These are phyloP conservation scores for Taphrina pruni DNA, from an alignment of 1,139 yeast species.

Conservation along the genomic window DNA sequence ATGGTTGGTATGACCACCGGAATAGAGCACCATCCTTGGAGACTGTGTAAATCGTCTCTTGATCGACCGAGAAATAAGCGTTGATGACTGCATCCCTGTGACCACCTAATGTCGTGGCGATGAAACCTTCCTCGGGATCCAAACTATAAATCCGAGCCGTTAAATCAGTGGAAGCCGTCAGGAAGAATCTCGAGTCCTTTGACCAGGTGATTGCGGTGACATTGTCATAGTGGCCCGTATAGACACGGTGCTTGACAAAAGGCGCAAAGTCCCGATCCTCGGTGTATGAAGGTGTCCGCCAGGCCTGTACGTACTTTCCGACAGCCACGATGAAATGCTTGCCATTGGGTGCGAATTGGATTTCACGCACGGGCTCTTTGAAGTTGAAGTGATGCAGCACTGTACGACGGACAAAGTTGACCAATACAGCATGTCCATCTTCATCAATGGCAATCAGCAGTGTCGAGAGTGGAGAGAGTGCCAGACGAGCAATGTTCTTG, in stretches of 20 bases:
- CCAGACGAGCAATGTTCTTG: slow-evolving; percentile 77
- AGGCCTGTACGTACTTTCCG: slow-evolving; percentile 83
- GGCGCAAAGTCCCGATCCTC: slow-evolving; percentile 89
- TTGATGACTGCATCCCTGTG: slow-evolving; percentile 86
- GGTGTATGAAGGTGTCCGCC: slow-evolving; percentile 84
- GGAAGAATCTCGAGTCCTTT: slow-evolving; percentile 80
- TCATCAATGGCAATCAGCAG: slow-evolving; percentile 83
- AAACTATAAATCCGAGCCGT: slow-evolving; percentile 87
- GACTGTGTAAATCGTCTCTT: slow-evolving; percentile 78
- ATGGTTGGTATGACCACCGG: slow-evolving; percentile 75
- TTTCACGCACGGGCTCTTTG: slow-evolving; percentile 73
- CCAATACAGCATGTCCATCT: slow-evolving; percentile 92
- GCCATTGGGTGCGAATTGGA: slow-evolving; percentile 90
- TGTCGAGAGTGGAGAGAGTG: slow-evolving; percentile 81
- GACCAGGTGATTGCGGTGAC: slow-evolving; percentile 86
- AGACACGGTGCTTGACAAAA: slow-evolving; percentile 84
- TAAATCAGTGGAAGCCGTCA: slow-evolving; percentile 87
- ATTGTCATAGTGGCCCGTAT: slow-evolving; percentile 91
- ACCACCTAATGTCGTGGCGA: slow-evolving; percentile 87
- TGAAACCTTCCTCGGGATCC: slow-evolving; percentile 72
- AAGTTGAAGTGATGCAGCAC: slow-evolving; percentile 96
- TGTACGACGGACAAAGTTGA: slow-evolving; percentile 78
- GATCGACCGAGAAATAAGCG: slow-evolving; percentile 84
- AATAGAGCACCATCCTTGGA: slow-evolving; percentile 95
- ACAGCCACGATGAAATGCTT: slow-evolving; percentile 82